Conservation (phyloP, 148 eudicot species). For the Dysphania ambrosioides region DNA sequence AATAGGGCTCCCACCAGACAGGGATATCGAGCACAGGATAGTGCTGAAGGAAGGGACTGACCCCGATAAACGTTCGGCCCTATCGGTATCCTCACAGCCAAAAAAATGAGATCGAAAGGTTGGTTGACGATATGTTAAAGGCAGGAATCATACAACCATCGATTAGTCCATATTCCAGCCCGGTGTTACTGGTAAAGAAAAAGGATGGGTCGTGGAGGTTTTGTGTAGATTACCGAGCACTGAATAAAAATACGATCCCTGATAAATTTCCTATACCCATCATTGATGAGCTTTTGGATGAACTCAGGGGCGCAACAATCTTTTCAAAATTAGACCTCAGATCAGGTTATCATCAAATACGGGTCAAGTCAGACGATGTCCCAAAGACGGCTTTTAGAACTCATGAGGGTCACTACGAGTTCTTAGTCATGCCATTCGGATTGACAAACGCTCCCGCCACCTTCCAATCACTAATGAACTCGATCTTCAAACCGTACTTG, state of each 20-base stretch:
- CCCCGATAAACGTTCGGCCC: too few species aligned
- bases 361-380: too few species aligned
- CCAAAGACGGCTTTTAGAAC: not conserved
- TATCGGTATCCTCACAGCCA: too few species aligned
- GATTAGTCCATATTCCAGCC: not conserved
- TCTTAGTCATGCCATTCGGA: not conserved
- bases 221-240: not conserved
- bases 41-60: too few species aligned
- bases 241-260: not conserved
- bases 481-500: not conserved
- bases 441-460: not conserved
- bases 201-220: not conserved
- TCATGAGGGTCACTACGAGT: not conserved
- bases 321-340: too few species aligned
- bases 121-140: too few species aligned
- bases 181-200: not conserved
- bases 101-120: too few species aligned
- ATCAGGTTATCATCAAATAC: too few species aligned
- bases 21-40: too few species aligned
- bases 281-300: not conserved
- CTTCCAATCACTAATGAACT: not conserved
- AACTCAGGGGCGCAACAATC: not conserved
- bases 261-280: not conserved
- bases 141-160: too few species aligned
- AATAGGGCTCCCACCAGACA: too few species aligned